Percentiles rank a stretch among this genome's conserved stretches.
These are phyloP conservation scores for Fusarium staphyleae DNA, from an alignment of 2,329 filamentous ascomycete genomes.

Conservation along the genomic window DNA sequence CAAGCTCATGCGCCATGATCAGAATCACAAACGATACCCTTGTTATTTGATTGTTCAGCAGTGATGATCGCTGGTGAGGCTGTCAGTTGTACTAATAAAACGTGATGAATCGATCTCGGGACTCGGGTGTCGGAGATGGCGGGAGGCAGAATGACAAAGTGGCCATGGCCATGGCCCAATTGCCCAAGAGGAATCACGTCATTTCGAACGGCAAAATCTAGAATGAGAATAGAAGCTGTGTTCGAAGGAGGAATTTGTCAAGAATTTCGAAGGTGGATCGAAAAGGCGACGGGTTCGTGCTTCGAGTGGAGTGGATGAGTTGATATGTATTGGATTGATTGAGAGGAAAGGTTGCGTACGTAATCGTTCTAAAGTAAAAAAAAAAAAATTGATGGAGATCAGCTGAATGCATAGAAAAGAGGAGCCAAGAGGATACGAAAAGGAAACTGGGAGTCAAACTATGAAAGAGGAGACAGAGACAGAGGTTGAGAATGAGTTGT, in stretches of 20 bases:
- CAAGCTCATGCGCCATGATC: constrained; percentile 12
- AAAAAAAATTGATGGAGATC: constrained; percentile 14
- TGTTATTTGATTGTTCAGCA: constrained; percentile 10
- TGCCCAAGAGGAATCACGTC: constrained; percentile 23
- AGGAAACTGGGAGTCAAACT: constrained; percentile 17
- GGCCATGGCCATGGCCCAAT: constrained; percentile 2
- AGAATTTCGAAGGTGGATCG: constrained; percentile 12
- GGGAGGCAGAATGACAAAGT: constrained; percentile 23
- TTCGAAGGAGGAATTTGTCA: neutral
- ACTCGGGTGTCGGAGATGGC: constrained; percentile 33
- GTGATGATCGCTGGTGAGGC: constrained; percentile 1
- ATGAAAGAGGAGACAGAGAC: constrained; percentile 29
- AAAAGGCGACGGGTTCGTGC: constrained; percentile 1
- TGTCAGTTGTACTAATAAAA: constrained; percentile 11
- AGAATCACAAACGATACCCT: constrained; percentile 1
- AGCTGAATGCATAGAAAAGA: constrained; percentile 15
- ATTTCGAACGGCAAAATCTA: constrained; percentile 16
- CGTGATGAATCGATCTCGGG: constrained; percentile 10
- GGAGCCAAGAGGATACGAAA: constrained; percentile 9
- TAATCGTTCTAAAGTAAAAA: constrained; percentile 6
- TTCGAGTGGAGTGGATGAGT: no score
- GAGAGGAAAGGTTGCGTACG: neutral
- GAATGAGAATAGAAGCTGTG: neutral
- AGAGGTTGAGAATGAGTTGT: constrained; percentile 1
- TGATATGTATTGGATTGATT: no score